Percentiles rank a stretch among this genome's conserved stretches.
phyloP scores from a whole-genome alignment of 2,329 filamentous ascomycete species.

The Talaromyces islandicus region DNA sequence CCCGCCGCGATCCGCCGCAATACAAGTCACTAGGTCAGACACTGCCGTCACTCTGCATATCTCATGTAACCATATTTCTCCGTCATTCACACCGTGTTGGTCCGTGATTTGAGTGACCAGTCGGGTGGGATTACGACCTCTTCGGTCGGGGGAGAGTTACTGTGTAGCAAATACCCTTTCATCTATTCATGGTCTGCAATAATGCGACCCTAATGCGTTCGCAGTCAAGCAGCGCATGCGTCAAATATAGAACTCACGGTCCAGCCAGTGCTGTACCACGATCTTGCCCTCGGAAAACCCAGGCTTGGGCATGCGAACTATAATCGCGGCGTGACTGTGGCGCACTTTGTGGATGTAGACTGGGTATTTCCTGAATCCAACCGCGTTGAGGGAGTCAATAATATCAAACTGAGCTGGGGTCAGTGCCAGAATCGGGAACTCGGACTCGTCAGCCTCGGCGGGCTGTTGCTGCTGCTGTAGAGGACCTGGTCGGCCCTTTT shows the following conservation, averaged over 20 bases:
- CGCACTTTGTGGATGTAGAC: slow-evolving; percentile 54
- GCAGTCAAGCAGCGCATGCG: not conserved
- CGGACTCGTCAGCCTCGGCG: slow-evolving; percentile 22
- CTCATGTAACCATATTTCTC: not conserved
- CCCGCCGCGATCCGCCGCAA: not conserved
- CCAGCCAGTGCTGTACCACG: slow-evolving; percentile 75
- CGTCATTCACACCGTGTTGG: not conserved
- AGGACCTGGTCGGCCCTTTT: slow-evolving; percentile 11
- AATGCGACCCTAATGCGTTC: not conserved
- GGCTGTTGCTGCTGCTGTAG: slow-evolving; percentile 14
- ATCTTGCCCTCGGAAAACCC: slow-evolving; percentile 70
- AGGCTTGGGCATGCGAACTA: slow-evolving; percentile 64
- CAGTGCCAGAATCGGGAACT: slow-evolving; percentile 68
- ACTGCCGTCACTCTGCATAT: not conserved
- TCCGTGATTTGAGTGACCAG: not conserved
- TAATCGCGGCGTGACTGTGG: slow-evolving; percentile 88
- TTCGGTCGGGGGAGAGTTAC: not conserved
- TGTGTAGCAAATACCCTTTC: not conserved
- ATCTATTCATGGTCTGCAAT: not conserved
- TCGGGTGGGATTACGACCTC: not conserved
- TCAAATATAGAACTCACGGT: slow-evolving; percentile 64
- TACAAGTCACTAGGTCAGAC: not conserved
- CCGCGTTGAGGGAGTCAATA: slow-evolving; percentile 66
- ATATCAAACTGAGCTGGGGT: slow-evolving; percentile 77
- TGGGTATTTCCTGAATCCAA: slow-evolving; percentile 54